These are phyloP conservation scores for Lunularia cruciata DNA, from an alignment of 225 moss, liverwort and hornwort species.

Conservation along the genomic window DNA sequence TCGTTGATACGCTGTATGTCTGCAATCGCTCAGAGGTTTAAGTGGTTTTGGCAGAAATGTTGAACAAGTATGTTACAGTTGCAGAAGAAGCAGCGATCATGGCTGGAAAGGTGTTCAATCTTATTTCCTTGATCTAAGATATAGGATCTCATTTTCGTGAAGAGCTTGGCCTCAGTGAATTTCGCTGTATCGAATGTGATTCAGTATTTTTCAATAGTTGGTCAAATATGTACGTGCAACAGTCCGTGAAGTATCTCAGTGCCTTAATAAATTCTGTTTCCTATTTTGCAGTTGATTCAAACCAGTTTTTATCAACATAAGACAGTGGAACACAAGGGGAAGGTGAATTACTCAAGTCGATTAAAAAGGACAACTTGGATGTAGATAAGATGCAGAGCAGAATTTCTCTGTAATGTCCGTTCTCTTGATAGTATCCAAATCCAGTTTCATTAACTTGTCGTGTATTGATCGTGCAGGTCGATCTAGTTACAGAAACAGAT, in stretches of 20 bases:
- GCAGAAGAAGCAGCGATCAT: slow-evolving; percentile 77
- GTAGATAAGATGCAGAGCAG: neutral
- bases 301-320: slow-evolving; percentile 58
- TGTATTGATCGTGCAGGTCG: slow-evolving; percentile 46
- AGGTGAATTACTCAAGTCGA: no score
- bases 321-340: slow-evolving; percentile 80
- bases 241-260: neutral
- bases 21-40: neutral
- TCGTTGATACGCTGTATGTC: neutral
- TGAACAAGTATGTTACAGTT: slow-evolving; percentile 61
- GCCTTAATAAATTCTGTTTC: neutral
- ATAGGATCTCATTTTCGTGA: no score
- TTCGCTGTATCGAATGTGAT: neutral
- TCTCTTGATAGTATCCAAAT: neutral
- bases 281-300: slow-evolving; percentile 55
- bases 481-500: slow-evolving; percentile 93
- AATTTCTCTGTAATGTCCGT: neutral
- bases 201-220: no score
- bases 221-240: no score
- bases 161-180: neutral
- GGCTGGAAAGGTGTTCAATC: slow-evolving; percentile 60
- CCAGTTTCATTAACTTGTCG: neutral
- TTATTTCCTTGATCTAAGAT: neutral
- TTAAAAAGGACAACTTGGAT: no score
- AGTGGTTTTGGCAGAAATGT: slow-evolving; percentile 48